These are phyloP conservation scores for Neocatenulostroma microsporum DNA, from an alignment of 2,329 filamentous ascomycete genomes.

Conservation along the genomic window DNA sequence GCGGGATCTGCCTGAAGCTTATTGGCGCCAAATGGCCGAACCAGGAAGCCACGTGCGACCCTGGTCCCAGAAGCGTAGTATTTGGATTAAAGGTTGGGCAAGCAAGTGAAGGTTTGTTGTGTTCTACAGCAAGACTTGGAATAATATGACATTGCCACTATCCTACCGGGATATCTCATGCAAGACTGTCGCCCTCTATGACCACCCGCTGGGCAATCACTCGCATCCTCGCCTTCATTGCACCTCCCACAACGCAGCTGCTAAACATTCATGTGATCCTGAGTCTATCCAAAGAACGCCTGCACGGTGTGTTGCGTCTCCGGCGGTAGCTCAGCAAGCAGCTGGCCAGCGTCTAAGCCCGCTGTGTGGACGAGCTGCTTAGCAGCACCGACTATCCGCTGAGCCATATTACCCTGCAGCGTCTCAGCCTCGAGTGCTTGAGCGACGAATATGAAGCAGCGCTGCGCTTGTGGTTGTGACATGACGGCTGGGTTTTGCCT, in stretches of 20 bases:
- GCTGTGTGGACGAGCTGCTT: conserved; percentile 69
- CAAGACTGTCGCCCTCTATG: too few relatives aligned
- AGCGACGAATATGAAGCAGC: conserved; percentile 76
- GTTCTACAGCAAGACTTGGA: too few relatives aligned
- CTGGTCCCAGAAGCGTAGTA: too few relatives aligned
- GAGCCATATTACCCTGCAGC: conserved; percentile 73
- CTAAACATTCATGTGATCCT: too few relatives aligned
- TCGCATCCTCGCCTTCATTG: too few relatives aligned
- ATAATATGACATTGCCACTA: too few relatives aligned
- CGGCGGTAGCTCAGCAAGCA: conserved; percentile 66
- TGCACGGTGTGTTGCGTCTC: conserved; percentile 63
- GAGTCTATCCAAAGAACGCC: conserved; percentile 32
- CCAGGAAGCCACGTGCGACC: not conserved
- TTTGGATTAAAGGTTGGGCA: too few relatives aligned
- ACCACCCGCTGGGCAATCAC: too few relatives aligned
- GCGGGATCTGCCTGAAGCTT: not conserved
- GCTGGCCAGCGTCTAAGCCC: conserved; percentile 64
- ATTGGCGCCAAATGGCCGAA: not conserved
- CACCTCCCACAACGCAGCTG: too few relatives aligned
- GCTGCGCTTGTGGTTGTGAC: conserved; percentile 64
- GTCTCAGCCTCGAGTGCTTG: conserved; percentile 88
- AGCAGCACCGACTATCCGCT: conserved; percentile 65
- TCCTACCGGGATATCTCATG: too few relatives aligned
- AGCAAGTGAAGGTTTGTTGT: too few relatives aligned
- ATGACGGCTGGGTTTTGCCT: conserved; percentile 82